Percentiles rank a stretch among this genome's conserved stretches.
Conservation (phyloP, 1,284 basidiomycete genomes). For the Heterobasidion irregulare region DNA sequence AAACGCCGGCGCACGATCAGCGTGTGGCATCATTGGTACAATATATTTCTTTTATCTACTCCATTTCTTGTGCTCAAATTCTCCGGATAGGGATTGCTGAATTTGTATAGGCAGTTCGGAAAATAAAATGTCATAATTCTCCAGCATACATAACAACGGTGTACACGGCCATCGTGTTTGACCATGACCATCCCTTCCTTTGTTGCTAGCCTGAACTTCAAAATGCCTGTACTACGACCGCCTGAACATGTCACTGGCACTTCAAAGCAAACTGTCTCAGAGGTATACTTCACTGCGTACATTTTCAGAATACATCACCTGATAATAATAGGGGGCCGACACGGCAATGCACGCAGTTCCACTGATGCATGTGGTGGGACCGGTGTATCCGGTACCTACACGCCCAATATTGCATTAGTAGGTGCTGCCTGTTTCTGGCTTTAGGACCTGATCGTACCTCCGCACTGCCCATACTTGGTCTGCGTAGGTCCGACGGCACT, state of each 20-base stretch:
- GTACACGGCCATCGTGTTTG: too few species aligned
- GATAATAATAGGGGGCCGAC: constrained; percentile 47
- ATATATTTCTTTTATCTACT: not conserved
- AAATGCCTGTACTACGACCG: too few species aligned
- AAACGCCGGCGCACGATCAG: constrained; percentile 63
- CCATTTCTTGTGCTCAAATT: not conserved
- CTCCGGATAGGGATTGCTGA: constrained; percentile 2
- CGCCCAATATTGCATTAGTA: not conserved
- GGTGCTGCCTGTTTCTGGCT: too few species aligned
- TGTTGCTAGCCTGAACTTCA: not conserved
- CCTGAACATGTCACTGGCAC: not conserved
- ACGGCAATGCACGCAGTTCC: constrained; percentile 32
- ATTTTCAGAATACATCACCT: constrained; percentile 23
- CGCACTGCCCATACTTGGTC: constrained; percentile 46
- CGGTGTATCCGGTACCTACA: constrained; percentile 34
- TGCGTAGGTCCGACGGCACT: constrained; percentile 31
- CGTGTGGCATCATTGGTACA: constrained; percentile 41
- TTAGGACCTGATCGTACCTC: constrained; percentile 23
- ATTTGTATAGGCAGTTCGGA: not conserved
- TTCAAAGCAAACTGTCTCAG: not conserved
- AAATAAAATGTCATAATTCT: too few species aligned
- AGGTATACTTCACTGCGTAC: too few species aligned
- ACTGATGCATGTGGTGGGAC: constrained; percentile 36
- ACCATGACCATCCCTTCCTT: not conserved
- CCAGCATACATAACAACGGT: too few species aligned